Evolutionary conservation across 2,329 filamentous ascomycete genomes (phyloP), one percentile per base, ranked within the genome.

Genomic region (Curvularia sp.): DNA sequence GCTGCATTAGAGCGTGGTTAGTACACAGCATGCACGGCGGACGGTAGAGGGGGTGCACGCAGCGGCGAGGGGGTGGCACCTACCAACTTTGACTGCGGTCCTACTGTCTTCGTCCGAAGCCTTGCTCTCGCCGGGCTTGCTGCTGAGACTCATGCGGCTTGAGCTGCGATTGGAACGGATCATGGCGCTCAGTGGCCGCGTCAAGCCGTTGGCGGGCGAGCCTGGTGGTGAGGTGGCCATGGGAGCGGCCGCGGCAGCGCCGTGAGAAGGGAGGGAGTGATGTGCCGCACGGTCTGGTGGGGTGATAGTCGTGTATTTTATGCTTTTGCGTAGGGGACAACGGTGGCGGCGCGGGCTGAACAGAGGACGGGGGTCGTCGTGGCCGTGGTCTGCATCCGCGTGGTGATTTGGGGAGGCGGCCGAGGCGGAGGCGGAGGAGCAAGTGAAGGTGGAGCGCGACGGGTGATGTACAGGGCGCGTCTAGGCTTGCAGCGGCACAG

Each of bases 81-180:
- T 86, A 97, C 93, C 93, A 76, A 97, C 93, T 94, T 92, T 95
- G 80, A 97, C 93, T 26, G 93, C 91, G 6, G 93, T 97, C 76
- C 91, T 93, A 63, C 85, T 85, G 76, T 97, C 93, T 69, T 97
- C 93, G 71, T 97, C 93, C 0, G 93, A 96, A 24, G 90, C 89
- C 73, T 92, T 87, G 79, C 92, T 96, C 63, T 89, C 88, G 52
- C 88, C 88, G 52, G 84, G 81, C 78, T 90, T 94, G 80, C 90
- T 91, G 71, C 85, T 89, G 82, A 90, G 89, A 81, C 92, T 96
- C 84, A 96, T 83, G 68, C 93, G 90, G 80, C 92, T 96, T 68
- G 84, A 91, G 75, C 91, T 95, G 76, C 92, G 85, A 43, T 89
- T 84, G 46, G 91, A 85, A 71, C 89, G 88, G 72, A 93, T 86